These are phyloP conservation scores for Atkinsonella texensis DNA, from an alignment of 2,329 filamentous ascomycete genomes.

Conservation along the genomic window DNA sequence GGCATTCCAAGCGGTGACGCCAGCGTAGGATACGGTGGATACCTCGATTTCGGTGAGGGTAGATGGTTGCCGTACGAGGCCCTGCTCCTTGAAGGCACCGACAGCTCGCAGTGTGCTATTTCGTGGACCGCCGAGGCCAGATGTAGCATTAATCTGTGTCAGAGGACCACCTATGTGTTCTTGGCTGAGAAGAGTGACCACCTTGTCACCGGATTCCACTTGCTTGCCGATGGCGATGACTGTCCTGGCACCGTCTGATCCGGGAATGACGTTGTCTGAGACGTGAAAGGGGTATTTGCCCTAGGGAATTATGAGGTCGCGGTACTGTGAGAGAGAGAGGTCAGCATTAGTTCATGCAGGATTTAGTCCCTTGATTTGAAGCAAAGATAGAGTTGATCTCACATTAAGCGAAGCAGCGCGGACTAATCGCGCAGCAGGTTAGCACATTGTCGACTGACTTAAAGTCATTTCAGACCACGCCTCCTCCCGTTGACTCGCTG, in stretches of 20 bases:
- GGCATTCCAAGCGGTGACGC: slow-evolving; percentile 53
- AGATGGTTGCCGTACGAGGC: slow-evolving; percentile 50
- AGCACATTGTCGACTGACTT: slow-evolving; percentile 5
- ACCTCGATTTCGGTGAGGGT: slow-evolving; percentile 42
- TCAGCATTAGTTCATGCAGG: neutral
- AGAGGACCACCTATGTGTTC: slow-evolving; percentile 34
- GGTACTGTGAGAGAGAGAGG: slow-evolving; percentile 23
- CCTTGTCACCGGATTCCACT: slow-evolving; percentile 40
- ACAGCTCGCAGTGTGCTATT: slow-evolving; percentile 59
- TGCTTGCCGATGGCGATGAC: slow-evolving; percentile 38
- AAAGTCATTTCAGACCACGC: too few relatives aligned
- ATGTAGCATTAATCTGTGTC: slow-evolving; percentile 21
- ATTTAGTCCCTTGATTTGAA: neutral
- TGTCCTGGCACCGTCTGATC: slow-evolving; percentile 42
- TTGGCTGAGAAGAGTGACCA: slow-evolving; percentile 51
- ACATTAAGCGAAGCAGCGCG: slow-evolving; percentile 39
- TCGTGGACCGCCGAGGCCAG: slow-evolving; percentile 54
- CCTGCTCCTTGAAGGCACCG: slow-evolving; percentile 54
- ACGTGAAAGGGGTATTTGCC: slow-evolving; percentile 22
- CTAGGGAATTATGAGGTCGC: slow-evolving; percentile 38
- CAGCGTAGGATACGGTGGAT: slow-evolving; percentile 47
- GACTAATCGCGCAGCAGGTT: slow-evolving; percentile 17
- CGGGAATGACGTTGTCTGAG: slow-evolving; percentile 32
- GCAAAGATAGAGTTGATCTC: slow-evolving; percentile 1
- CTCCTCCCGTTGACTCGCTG: too few relatives aligned